These are phyloP conservation scores for Trametes polyzona DNA, from an alignment of 1,284 basidiomycete species.

Conservation along the genomic window DNA sequence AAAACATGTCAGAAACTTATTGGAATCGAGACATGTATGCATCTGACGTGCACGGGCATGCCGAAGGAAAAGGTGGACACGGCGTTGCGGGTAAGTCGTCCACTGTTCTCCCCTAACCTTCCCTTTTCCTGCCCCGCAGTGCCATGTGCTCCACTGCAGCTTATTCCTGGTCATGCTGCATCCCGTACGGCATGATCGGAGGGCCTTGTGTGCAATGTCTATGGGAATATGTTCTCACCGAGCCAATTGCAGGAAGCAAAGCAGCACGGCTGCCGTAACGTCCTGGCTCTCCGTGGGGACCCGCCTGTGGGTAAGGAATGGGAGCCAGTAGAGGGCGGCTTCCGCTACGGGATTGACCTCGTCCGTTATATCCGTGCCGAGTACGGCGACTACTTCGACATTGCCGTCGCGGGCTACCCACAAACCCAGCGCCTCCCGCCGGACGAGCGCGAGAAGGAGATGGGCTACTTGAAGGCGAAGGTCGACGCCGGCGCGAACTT, in stretches of 20 bases:
- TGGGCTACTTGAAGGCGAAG: conserved; percentile 87
- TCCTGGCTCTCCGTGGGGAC: conserved; percentile 94
- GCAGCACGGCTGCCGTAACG: conserved; percentile 89
- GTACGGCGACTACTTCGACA: conserved; percentile 92
- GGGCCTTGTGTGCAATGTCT: neutral
- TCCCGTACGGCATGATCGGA: neutral
- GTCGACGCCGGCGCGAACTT: conserved; percentile 86
- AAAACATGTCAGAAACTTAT: conserved; percentile 93
- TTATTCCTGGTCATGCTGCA: neutral
- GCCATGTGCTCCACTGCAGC: neutral
- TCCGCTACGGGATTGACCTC: conserved; percentile 89
- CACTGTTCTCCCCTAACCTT: neutral
- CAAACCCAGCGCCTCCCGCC: conserved; percentile 67
- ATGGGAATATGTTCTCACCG: neutral
- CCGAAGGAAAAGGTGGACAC: conserved; percentile 92
- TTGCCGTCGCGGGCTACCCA: conserved; percentile 92
- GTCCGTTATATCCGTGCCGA: conserved; percentile 82
- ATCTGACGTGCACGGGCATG: conserved; percentile 99
- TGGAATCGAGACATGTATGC: conserved; percentile 97
- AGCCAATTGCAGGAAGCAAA: conserved; percentile 77
- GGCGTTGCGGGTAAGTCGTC: conserved; percentile 72
- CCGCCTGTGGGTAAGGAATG: conserved; percentile 89
- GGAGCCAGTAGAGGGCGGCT: conserved; percentile 89
- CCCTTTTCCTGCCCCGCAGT: neutral
- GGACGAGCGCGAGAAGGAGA: conserved; percentile 82